Base-by-base conservation (phyloP, 2,329 filamentous ascomycete species). In the Cladosporium sp. region DNA sequence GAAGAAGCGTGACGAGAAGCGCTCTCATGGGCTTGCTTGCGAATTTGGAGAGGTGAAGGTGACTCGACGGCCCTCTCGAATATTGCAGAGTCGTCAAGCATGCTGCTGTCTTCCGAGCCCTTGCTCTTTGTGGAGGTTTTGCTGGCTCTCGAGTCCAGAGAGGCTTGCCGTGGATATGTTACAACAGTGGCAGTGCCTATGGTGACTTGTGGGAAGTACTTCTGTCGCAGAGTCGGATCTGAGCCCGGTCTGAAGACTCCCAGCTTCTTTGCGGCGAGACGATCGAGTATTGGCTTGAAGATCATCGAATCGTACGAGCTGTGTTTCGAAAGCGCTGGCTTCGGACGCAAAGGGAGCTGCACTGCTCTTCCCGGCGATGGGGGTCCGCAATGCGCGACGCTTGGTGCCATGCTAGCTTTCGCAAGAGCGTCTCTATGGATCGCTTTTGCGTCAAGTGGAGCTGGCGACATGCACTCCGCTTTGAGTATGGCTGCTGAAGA, bases 251-350 rank as follows among this genome's bases (percentile, higher is more conserved):
- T 18, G 14, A 50, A 43, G 1, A 50, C 31, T n/a, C 32, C 16
- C 32, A 50, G 18, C 2, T 43, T 31, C 16, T 50, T 50, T 11
- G 40, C 48, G 4, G 40, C 48, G 9, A 43, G 38, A 31, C 48
- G 38, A 5, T 50, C 48, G 28, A 50, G 48, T 9, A 43, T 43
- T 7, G 48, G 48, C 18, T 31, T 43, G 40, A 50, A 50, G 11
- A 49, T n/a, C 13, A 33, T 42, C 10, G 46, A 42, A 5, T 50
- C 40, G 6, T 28, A 43, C 2, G 48, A 50, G n/a, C 28, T 18
- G 8, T 37, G 40, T 11, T 43, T 37, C 9, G 48, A 28, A 7
- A 34, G 14, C 16, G 18, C 13, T 11, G 34, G 13, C 13, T 50
- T 50, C 16, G 48, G 48, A 19, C 48, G 48, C 14, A 50, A 18